Conservation (phyloP, 2,329 filamentous ascomycete species). For the Alternaria arbusti region DNA sequence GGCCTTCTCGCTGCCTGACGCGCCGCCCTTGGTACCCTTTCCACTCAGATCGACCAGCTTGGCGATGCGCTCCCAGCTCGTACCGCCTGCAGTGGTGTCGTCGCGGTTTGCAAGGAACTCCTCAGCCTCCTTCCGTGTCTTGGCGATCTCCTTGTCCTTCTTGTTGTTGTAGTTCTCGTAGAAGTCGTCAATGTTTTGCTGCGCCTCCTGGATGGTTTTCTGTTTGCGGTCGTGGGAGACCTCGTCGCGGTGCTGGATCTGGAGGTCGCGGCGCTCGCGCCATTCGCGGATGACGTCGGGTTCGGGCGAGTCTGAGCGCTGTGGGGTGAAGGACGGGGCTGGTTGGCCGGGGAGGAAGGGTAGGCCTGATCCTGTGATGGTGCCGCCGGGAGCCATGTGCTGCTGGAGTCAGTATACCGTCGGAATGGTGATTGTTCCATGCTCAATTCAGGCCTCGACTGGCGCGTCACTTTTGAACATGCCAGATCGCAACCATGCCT, state of each 20-base stretch:
- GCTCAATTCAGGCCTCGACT: neutral
- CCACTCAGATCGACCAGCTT: conserved; percentile 98
- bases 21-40: conserved; percentile 86
- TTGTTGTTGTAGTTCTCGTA: conserved; percentile 99
- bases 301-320: conserved; percentile 77
- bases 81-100: conserved; percentile 91
- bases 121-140: conserved; percentile 90
- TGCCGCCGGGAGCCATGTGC: conserved; percentile 76
- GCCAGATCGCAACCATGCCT: neutral
- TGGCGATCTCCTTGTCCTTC: conserved; percentile 89
- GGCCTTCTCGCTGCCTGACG: conserved; percentile 90
- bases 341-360: conserved; percentile 59
- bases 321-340: conserved; percentile 49
- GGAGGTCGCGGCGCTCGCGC: conserved; percentile 86
- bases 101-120: conserved; percentile 88
- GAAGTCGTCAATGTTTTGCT: conserved; percentile 96
- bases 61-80: conserved; percentile 97
- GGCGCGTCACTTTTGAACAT: neutral
- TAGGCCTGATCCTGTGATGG: conserved; percentile 74
- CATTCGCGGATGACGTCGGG: conserved; percentile 87
- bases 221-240: conserved; percentile 82
- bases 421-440: neutral
- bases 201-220: conserved; percentile 86
- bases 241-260: conserved; percentile 82
- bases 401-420: conserved; percentile 43